These are phyloP conservation scores for Podaxis sp. DNA, from an alignment of 768 basidiomycete species.

Conservation along the genomic window DNA sequence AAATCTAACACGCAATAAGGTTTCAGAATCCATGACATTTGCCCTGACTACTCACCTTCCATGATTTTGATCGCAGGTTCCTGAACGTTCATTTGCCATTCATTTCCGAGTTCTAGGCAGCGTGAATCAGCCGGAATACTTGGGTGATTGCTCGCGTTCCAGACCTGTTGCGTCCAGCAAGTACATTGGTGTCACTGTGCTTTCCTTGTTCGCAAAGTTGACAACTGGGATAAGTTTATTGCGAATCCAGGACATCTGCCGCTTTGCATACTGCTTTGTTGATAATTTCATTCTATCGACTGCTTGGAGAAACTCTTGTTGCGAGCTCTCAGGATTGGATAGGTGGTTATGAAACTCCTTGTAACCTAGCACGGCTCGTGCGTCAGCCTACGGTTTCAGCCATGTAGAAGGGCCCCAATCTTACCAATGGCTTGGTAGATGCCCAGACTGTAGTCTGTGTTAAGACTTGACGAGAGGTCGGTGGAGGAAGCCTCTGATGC, in stretches of 20 bases:
- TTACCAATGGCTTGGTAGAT: conserved; percentile 94
- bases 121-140: not conserved
- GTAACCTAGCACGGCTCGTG: conserved; percentile 57
- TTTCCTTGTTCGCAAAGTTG: conserved; percentile 39
- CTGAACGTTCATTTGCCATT: conserved; percentile 56
- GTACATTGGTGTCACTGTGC: conserved; percentile 33
- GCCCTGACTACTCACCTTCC: conserved; percentile 31
- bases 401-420: not conserved
- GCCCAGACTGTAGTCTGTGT: conserved; percentile 69
- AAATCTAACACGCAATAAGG: conserved; percentile 43
- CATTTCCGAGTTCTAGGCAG: conserved; percentile 41
- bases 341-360: conserved; percentile 82
- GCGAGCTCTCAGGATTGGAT: conserved; percentile 31
- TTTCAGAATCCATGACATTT: not conserved
- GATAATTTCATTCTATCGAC: conserved; percentile 79
- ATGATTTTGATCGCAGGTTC: conserved; percentile 45
- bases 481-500: conserved; percentile 13
- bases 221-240: conserved; percentile 83
- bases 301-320: conserved; percentile 45
- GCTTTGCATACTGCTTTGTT: conserved; percentile 87
- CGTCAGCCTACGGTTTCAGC: not conserved
- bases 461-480: not conserved
- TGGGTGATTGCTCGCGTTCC: conserved; percentile 11
- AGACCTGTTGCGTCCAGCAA: conserved; percentile 67
- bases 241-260: conserved; percentile 88